Base-by-base conservation (phyloP, 1,139 yeast species). In the Taphrina populina region DNA sequence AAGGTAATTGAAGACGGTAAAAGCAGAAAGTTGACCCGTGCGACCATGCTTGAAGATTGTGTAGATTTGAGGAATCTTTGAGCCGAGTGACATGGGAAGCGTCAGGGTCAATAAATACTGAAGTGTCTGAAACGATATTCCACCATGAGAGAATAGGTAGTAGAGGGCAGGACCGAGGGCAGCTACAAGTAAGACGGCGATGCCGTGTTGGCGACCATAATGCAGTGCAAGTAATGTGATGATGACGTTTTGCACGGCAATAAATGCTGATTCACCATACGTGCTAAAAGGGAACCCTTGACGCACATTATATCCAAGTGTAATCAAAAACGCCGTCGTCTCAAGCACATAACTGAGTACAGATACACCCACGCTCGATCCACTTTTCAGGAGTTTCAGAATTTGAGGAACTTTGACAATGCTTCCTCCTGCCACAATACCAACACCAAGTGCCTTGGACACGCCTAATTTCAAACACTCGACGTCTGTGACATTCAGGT, bases 51-150 rank as follows among this genome's bases (percentile, higher is more conserved):
- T 69, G 62, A 72, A 70, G 64, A 80, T 80, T 44, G 73, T 68
- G 43, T 66, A 63, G 57, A 81, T 78, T 64, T 81, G 86, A 1
- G 84, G 84, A 30, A 81, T 61, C 64, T 79, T 81, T 45, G 82
- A 74, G 17, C 74, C 64, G 17, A 81, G 71, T 6, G 77, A 70
- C 43, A 81, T 66, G 7, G 86, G 86, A 53, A 81, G 78, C 41
- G 77, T 76, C 57, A 56, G 44, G 19, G 76, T 66, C 62, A 80
- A 81, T 58, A 81, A 71, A 1, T 67, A 59, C 15, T 67, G 40
- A 35, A 73, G 64, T 24, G 61, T 58, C 20, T 59, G 59, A 57
- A 64, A 61, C 15, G 62, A 52, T 3, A 71, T 59, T 8, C 64
- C 45, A 24, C 29, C 33, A 23, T 37, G 36, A 58, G 44, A 29